Base-by-base conservation (phyloP, 768 basidiomycete species). In the Termitomyces bulborhizus region DNA sequence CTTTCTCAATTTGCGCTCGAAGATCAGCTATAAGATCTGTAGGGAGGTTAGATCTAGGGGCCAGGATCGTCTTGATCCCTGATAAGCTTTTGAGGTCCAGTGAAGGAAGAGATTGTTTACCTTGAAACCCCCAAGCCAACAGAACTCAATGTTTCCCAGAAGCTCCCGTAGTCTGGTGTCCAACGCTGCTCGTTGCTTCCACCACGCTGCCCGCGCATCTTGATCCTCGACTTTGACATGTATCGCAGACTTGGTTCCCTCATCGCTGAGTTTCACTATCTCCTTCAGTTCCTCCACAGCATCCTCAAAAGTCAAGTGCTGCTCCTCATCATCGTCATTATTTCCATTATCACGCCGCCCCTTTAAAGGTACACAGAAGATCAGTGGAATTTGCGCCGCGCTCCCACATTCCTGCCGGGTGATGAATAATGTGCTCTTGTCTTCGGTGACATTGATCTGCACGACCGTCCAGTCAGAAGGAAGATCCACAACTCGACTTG, bases 91-190 rank as follows among this genome's bases (percentile, higher is more conserved):
- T 49, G 26, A 26, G 6, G 5, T 13, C 31, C 48, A 31, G 34
- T 8, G 29, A 32, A 41, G 7, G 12, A 42, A 34, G 15, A 55
- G 8, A 53, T 21, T 3, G 63, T 76, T 34, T 48, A 94, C 95
- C 84, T 98, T 98, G 81, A 97, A 98, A 21, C 88, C 93, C 1
- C 97, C 96, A 3, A 99, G 76, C 97, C 97, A 98, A 65, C 90
- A 93, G 62, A 90, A 94, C 67, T 98, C 97, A 43, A 99, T 85
- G 59, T 86, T 92, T 59, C 83, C 82, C 34, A 97, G 67, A 6
- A 99, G 69, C 31, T 83, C 82, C 54, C 81, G 75, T 63, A 99
- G 66, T 24, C 93, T 79, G 46, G 73, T 75, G 63, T 98, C 94
- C n/a, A 98, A 76, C 21, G 77, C 80, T 24, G 74, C 71, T 3